A percentile compares a stretch with the other conserved stretches of the same genome.
phyloP scores from a whole-genome alignment of 345 rosid species.

The Salix suchowensis region DNA sequence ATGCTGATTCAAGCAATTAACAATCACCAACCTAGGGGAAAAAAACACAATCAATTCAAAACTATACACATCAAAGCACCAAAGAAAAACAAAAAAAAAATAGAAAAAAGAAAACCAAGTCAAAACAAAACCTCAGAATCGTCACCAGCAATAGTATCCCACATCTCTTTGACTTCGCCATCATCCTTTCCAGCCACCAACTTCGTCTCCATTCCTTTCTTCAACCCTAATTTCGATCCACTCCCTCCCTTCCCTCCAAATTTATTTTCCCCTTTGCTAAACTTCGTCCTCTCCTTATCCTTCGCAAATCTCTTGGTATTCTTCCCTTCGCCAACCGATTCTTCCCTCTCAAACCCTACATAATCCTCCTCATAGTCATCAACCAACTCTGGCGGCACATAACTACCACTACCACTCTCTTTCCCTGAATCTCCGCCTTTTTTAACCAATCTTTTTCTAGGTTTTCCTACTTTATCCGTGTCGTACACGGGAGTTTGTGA shows the following conservation, averaged over 20 bases:
- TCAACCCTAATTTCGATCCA: constrained; percentile 35
- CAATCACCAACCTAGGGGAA: background rate
- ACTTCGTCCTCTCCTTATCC: constrained; percentile 56
- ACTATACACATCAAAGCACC: constrained; percentile 9
- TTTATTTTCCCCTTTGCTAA: constrained; percentile 35
- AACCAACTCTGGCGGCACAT: constrained; percentile 41
- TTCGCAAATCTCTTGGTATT: constrained; percentile 53
- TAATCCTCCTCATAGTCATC: constrained; percentile 50
- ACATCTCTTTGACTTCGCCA: constrained; percentile 84
- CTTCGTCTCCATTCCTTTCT: constrained; percentile 17
- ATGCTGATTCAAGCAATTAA: background rate
- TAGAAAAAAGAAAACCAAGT: background rate
- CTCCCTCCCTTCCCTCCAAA: constrained; percentile 37
- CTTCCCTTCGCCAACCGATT: constrained; percentile 35
- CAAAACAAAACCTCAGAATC: constrained; percentile 66
- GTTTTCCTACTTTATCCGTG: constrained; percentile 58
- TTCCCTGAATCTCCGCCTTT: constrained; percentile 38
- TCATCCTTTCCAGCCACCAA: constrained; percentile 46
- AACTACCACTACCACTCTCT: constrained; percentile 17
- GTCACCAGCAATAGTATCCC: constrained; percentile 80
- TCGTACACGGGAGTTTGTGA: constrained; percentile 65
- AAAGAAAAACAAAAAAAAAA: background rate
- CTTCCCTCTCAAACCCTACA: constrained; percentile 37
- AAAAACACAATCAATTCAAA: background rate
- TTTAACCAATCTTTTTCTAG: constrained; percentile 81